phyloP scores from a whole-genome alignment of 1,284 basidiomycete species.

The Apiotrichum gamsii region DNA sequence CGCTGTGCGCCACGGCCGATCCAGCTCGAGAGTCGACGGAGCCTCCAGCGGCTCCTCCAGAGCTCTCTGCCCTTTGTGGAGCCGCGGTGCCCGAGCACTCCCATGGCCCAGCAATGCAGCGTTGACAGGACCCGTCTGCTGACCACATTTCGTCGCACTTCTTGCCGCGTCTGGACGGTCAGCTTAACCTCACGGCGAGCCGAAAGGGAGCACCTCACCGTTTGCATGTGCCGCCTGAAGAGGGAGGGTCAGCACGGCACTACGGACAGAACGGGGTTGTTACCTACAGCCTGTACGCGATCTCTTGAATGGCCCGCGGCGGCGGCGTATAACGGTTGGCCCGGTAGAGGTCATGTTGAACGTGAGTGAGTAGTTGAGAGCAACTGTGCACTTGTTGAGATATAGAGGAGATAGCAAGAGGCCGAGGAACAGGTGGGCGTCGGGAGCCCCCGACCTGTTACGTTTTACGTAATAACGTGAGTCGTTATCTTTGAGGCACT shows the following conservation, averaged over 20 bases:
- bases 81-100: too few species aligned
- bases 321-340: slow-evolving; percentile 1
- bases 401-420: too few species aligned
- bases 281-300: slow-evolving; percentile 25
- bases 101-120: slow-evolving; percentile 22
- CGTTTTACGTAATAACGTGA: too few species aligned
- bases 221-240: slow-evolving; percentile 22
- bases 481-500: too few species aligned
- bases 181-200: background rate
- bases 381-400: background rate
- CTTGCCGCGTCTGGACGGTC: slow-evolving; percentile 21
- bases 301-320: slow-evolving; percentile 22
- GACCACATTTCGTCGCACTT: slow-evolving; percentile 31
- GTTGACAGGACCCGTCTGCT: slow-evolving; percentile 21
- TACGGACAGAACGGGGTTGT: too few species aligned
- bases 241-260: background rate
- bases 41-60: too few species aligned
- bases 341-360: background rate
- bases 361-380: too few species aligned
- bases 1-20: too few species aligned
- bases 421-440: too few species aligned
- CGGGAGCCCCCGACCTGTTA: too few species aligned
- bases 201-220: slow-evolving; percentile 9
- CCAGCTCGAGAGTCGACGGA: too few species aligned
- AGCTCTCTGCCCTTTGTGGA: too few species aligned